Conservation (phyloP, 2,329 filamentous ascomycete genomes). For the Fusarium succisae region DNA sequence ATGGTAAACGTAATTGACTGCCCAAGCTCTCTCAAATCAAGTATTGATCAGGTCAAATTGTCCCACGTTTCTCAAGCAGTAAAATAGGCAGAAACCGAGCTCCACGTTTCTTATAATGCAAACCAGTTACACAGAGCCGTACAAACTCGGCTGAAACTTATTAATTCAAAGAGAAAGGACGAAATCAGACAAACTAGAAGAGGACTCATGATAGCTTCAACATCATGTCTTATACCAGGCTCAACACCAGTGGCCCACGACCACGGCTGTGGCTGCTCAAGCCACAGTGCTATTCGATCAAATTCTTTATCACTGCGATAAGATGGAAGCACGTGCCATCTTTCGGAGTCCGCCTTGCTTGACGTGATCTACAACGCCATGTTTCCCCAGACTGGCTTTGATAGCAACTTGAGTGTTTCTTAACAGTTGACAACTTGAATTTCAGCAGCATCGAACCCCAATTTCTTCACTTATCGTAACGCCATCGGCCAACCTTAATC, state of each 20-base stretch:
- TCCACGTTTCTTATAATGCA: neutral
- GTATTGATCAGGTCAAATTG: neutral
- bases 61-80: neutral
- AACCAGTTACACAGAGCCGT: neutral
- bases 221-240: neutral
- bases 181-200: neutral
- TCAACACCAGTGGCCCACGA: neutral
- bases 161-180: neutral
- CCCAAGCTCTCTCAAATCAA: too few relatives aligned
- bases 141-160: neutral
- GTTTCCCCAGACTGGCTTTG: constrained; percentile 30
- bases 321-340: constrained; percentile 38
- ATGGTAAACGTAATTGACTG: neutral
- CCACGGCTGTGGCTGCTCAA: neutral
- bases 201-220: constrained; percentile 7
- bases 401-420: constrained; percentile 30
- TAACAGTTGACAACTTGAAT: constrained; percentile 18
- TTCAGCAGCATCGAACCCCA: constrained; percentile 17
- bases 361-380: constrained; percentile 40
- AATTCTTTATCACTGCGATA: constrained; percentile 38
- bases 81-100: neutral
- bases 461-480: constrained; percentile 2
- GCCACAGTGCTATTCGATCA: neutral
- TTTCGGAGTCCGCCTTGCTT: constrained; percentile 34
- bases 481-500: neutral